Evolutionary conservation across 2,329 filamentous ascomycete genomes (phyloP).

Genomic region (Bimuria novae-zelandiae): DNA sequence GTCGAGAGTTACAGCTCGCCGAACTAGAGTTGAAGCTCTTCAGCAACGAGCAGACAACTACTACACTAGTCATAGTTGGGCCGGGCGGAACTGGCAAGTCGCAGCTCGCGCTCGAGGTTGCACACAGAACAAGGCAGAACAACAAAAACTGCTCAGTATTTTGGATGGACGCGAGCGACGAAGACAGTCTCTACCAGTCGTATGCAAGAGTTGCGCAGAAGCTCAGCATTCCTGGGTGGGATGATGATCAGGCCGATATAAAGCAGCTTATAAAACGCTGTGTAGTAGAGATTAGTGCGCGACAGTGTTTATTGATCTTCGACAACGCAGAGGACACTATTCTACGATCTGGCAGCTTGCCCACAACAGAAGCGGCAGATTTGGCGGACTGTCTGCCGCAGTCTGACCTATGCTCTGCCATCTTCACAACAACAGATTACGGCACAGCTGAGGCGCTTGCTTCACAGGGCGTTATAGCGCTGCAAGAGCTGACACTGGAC

Average conservation of each 20-base stretch:
- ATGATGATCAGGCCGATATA: conserved; percentile 7
- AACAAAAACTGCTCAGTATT: conserved; percentile 26
- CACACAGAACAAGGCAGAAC: neutral
- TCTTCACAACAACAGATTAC: conserved; percentile 24
- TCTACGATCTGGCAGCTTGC: conserved; percentile 11
- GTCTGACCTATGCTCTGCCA: conserved; percentile 18
- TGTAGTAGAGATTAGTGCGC: conserved; percentile 11
- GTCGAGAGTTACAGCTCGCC: conserved; percentile 28
- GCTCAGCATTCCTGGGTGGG: conserved; percentile 32
- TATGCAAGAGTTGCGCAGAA: conserved; percentile 25
- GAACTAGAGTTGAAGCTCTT: conserved; percentile 30
- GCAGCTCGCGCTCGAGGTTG: conserved; percentile 1
- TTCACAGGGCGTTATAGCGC: conserved; percentile 18
- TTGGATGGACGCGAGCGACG: conserved; percentile 50
- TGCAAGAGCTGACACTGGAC: conserved; percentile 20
- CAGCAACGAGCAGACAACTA: neutral
- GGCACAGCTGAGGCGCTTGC: conserved; percentile 18
- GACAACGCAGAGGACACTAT: conserved; percentile 34
- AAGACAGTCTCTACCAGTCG: conserved; percentile 49
- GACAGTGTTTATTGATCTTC: conserved; percentile 19
- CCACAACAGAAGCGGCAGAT: conserved; percentile 18
- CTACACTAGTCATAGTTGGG: neutral
- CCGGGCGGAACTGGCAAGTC: neutral
- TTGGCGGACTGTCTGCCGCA: conserved; percentile 18
- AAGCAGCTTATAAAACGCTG: conserved; percentile 23